Percentiles rank a stretch among this genome's conserved stretches.
Conservation (phyloP, 75 land plant genomes). For the Cupressus sempervirens region DNA sequence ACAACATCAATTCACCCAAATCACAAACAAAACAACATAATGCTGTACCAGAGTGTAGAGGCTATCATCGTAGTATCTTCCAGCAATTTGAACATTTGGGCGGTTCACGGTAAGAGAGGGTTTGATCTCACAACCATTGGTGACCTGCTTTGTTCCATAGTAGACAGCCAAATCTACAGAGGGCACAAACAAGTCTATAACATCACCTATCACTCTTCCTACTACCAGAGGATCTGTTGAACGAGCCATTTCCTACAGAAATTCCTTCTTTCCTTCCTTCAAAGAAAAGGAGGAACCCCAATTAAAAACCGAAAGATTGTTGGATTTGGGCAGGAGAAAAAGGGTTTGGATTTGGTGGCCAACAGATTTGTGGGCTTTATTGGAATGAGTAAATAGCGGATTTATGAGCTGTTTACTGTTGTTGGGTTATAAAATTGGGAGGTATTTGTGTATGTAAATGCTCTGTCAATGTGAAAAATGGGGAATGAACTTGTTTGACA, state of each 20-base stretch:
- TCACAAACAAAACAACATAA: not conserved
- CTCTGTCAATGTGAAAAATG: not conserved
- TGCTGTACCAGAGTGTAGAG: slow-evolving; percentile 58
- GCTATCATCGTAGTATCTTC: slow-evolving; percentile 18
- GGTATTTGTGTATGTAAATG: not conserved
- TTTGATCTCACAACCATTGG: slow-evolving; percentile 71
- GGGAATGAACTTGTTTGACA: slow-evolving; percentile 2
- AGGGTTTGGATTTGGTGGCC: not conserved
- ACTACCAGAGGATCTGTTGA: slow-evolving; percentile 67
- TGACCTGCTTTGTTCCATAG: slow-evolving; percentile 56
- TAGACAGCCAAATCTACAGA: slow-evolving; percentile 36
- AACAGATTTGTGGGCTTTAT: not conserved
- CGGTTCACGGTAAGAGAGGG: slow-evolving; percentile 41
- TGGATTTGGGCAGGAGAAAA: not conserved
- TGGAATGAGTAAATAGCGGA: not conserved
- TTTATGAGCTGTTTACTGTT: not conserved
- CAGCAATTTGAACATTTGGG: slow-evolving; percentile 48
- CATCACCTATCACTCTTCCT: slow-evolving; percentile 74
- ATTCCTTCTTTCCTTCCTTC: not conserved
- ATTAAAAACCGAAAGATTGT: not conserved
- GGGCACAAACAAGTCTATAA: slow-evolving; percentile 67
- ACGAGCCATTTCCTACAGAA: slow-evolving; percentile 19
- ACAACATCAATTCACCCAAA: not conserved
- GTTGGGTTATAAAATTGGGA: not conserved
- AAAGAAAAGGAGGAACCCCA: not conserved